A percentile compares a stretch with the other conserved stretches of the same genome.
Evolutionary conservation across 768 basidiomycete genomes (phyloP).

Genomic region (Fibroporia radiculosa): DNA sequence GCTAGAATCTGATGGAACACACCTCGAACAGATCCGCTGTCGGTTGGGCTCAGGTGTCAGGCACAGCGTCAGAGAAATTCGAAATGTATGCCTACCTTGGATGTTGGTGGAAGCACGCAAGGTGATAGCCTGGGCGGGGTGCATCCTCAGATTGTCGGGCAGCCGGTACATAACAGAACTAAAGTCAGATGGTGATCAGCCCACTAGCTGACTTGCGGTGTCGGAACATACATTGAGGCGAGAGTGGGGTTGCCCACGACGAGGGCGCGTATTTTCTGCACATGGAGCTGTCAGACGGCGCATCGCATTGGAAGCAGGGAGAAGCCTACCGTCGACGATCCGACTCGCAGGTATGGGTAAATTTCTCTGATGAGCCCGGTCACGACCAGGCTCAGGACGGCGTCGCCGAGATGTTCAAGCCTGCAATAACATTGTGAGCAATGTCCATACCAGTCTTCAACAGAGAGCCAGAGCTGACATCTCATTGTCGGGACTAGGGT

Average conservation of each 20-base stretch:
- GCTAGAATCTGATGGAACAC: constrained; percentile 12
- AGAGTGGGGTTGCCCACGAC: constrained; percentile 70
- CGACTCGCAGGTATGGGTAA: constrained; percentile 67
- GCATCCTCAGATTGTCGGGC: constrained; percentile 52
- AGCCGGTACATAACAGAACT: constrained; percentile 63
- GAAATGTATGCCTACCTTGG: constrained; percentile 45
- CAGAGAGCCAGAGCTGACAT: constrained; percentile 38
- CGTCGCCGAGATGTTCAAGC: constrained; percentile 71
- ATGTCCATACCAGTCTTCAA: neutral
- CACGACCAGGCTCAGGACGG: constrained; percentile 60
- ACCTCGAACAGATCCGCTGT: constrained; percentile 80
- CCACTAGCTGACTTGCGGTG: neutral
- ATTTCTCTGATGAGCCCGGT: constrained; percentile 55
- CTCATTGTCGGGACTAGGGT: constrained; percentile 78
- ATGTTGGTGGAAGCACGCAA: constrained; percentile 61
- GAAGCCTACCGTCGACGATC: constrained; percentile 61
- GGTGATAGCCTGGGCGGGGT: constrained; percentile 67
- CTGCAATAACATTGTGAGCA: constrained; percentile 27
- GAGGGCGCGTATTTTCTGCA: constrained; percentile 70
- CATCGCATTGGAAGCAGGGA: neutral
- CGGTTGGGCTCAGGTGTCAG: constrained; percentile 5
- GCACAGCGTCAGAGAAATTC: constrained; percentile 5
- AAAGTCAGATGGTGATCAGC: neutral
- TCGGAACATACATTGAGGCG: constrained; percentile 51
- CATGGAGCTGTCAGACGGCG: neutral